Conservation (phyloP, 1,139 yeast species). For the Wickerhamiella pararugosa region DNA sequence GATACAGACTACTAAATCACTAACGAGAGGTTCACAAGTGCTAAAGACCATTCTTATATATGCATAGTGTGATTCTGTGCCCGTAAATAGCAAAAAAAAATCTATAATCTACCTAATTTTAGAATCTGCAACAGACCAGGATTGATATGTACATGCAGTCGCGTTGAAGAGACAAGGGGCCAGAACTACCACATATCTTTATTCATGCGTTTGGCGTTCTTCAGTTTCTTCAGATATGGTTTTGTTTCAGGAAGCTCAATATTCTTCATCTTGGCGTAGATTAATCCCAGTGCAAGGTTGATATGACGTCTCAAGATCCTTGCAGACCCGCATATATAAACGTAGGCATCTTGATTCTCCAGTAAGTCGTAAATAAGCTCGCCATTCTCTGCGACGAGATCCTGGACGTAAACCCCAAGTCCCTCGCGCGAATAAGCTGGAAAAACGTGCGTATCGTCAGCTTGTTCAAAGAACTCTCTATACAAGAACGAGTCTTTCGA, state of each 20-base stretch:
- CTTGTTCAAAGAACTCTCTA: constrained; percentile 7
- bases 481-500: constrained; percentile 11
- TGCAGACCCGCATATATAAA: constrained; percentile 15
- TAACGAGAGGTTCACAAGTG: too few species aligned
- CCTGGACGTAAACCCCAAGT: constrained; percentile 8
- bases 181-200: constrained; percentile 12
- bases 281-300: constrained; percentile 7
- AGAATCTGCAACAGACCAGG: too few species aligned
- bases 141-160: too few species aligned
- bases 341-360: constrained; percentile 8
- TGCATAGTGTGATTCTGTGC: too few species aligned
- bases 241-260: constrained; percentile 8
- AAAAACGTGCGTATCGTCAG: constrained; percentile 2
- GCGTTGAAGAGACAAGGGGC: too few species aligned
- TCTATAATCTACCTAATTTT: too few species aligned
- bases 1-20: too few species aligned
- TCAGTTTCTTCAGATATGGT: constrained; percentile 10
- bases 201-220: constrained; percentile 7
- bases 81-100: too few species aligned
- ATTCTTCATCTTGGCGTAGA: constrained; percentile 9
- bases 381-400: constrained; percentile 4
- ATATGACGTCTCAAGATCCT: constrained; percentile 11
- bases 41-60: too few species aligned
- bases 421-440: constrained; percentile 12
- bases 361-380: constrained; percentile 10